These are phyloP conservation scores for Syncephalastrum sp. DNA, from an alignment of 371 early-diverging fungal species.

Conservation along the genomic window DNA sequence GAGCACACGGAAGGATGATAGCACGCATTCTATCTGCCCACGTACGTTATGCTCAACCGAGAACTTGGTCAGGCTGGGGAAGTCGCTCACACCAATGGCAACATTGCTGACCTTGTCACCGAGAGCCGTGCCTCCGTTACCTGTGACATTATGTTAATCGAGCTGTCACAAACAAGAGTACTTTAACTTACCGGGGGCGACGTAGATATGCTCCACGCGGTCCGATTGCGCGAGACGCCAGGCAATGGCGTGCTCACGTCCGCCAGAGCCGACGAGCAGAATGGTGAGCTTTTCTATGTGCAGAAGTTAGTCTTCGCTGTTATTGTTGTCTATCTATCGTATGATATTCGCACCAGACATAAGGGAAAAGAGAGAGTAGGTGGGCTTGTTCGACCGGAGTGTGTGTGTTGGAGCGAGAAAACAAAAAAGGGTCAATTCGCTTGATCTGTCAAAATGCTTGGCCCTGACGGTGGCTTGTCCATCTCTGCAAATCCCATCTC, in stretches of 20 bases:
- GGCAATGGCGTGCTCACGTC: constrained; percentile 96
- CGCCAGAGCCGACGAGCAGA: constrained; percentile 91
- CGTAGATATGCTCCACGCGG: constrained; percentile 78
- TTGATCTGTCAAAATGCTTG: no score
- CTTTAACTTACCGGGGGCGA: constrained; percentile 79
- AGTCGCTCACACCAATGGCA: constrained; percentile 68
- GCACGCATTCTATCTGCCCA: neutral
- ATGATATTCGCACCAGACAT: no score
- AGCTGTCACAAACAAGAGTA: neutral
- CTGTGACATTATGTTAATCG: constrained; percentile 32
- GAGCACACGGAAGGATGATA: neutral
- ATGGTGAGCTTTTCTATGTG: constrained; percentile 63
- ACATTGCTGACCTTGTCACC: constrained; percentile 81
- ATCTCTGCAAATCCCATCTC: no score
- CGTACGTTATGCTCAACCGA: constrained; percentile 76
- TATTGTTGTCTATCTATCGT: no score
- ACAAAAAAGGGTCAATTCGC: no score
- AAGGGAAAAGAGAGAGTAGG: no score
- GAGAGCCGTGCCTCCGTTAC: constrained; percentile 91
- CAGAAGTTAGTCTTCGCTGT: neutral
- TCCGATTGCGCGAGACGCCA: constrained; percentile 85
- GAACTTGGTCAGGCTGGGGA: constrained; percentile 76
- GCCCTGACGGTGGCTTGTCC: no score
- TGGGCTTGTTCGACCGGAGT: no score
- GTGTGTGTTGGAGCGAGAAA: no score